A percentile compares a stretch with the other conserved stretches of the same genome.
Evolutionary conservation across 176 grass and related monocot species (phyloP).

Genomic region (Carex littledalei): DNA sequence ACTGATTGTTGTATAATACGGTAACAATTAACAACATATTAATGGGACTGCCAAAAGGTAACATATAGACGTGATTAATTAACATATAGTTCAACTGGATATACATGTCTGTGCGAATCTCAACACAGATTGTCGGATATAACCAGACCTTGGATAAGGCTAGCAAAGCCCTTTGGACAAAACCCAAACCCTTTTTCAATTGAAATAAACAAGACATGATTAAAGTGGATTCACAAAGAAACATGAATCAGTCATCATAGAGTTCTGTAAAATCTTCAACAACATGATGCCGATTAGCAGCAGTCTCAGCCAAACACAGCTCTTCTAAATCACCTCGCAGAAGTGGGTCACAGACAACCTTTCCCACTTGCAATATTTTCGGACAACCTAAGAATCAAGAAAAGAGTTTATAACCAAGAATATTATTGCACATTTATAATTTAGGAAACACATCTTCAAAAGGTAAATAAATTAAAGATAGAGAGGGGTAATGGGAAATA

Average conservation of each 20-base stretch:
- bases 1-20: no score
- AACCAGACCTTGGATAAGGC: no score
- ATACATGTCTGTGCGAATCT: no score
- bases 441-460: not conserved
- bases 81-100: no score
- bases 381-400: conserved; percentile 44
- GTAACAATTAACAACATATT: no score
- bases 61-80: no score
- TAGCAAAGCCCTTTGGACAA: no score
- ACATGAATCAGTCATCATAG: conserved; percentile 24
- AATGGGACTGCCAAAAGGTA: no score
- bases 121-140: no score
- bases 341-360: conserved; percentile 48
- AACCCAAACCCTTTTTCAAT: not conserved
- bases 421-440: not conserved
- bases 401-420: not conserved
- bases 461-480: not conserved
- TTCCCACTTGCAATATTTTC: conserved; percentile 37
- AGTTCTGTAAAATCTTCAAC: conserved; percentile 71
- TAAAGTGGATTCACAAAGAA: not conserved
- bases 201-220: not conserved
- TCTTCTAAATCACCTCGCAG: conserved; percentile 78
- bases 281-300: conserved; percentile 19
- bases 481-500: not conserved
- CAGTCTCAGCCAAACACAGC: conserved; percentile 28